phyloP scores from a whole-genome alignment of 2,329 filamentous ascomycete species.

The Trichoderma pleuroti region DNA sequence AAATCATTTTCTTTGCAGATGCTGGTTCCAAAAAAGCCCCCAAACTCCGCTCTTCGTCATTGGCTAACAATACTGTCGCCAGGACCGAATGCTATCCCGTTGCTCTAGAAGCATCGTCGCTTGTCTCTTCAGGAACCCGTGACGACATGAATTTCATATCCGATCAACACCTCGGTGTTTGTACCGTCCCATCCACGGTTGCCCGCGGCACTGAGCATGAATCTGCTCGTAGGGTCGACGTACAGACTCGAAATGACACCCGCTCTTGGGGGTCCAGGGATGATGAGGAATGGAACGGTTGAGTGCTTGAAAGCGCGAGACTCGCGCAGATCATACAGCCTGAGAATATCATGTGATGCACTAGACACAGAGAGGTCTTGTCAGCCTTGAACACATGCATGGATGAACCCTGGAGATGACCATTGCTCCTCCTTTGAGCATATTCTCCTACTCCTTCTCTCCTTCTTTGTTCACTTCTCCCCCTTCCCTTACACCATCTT shows the following conservation, averaged over 20 bases:
- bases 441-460: neutral
- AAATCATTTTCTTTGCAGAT: neutral
- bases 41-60: neutral
- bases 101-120: neutral
- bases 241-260: slow-evolving; percentile 85
- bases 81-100: neutral
- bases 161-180: slow-evolving; percentile 84
- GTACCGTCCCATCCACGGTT: slow-evolving; percentile 94
- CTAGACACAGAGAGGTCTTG: slow-evolving; percentile 39
- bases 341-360: slow-evolving; percentile 88
- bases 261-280: slow-evolving; percentile 78
- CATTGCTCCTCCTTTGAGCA: neutral
- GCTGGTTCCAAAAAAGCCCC: neutral
- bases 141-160: slow-evolving; percentile 73
- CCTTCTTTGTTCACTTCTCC: neutral
- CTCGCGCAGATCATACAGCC: slow-evolving; percentile 82
- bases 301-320: slow-evolving; percentile 65
- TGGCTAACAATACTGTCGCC: neutral
- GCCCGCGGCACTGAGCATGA: slow-evolving; percentile 88
- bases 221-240: slow-evolving; percentile 80
- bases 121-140: neutral
- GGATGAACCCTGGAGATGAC: neutral
- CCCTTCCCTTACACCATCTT: neutral
- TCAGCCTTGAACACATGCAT: neutral
- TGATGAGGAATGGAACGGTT: slow-evolving; percentile 89